Evolutionary conservation across 192 early-diverging fungal species (phyloP), one percentile per base, ranked within the genome.

Genomic region (Entomortierella parvispora): DNA sequence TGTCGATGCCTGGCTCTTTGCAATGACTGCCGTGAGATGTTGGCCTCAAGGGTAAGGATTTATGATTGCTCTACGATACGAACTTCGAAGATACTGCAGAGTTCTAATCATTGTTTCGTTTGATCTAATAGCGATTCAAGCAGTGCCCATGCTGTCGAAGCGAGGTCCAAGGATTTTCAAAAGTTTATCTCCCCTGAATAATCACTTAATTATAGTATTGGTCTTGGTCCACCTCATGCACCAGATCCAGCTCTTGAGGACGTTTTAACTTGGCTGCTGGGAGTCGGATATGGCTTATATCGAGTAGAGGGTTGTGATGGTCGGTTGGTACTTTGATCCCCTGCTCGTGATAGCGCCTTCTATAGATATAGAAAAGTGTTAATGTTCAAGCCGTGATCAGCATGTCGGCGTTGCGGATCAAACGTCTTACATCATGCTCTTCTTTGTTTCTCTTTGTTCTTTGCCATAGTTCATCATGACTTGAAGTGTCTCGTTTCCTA

Each of bases 141-240:
- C 74, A 77, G 23, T 77, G 74, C 25, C 74, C 74, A 43, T 77
- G 74, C 43, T 77, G 74, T 58, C 58, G 74, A 37, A 62, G 63
- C 43, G 74, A 77, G 46, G 74, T 77, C 29, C 74, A 77, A 64
- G 74, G 74, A 17, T 77, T 64, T 51, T 77, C 74, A 50, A 77
- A 77, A 55, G 34, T 77, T 18, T 77, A 52, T 46, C 47, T 77
- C 23, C 74, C 74, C 40, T 77, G 66, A 68, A 26, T 37, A 51
- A 53, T 23, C 22, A 11, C 18, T 1, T 8, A 28, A 3, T 52
- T 23, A 28, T 0, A 2, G 18, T 15, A 52, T 3, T 12, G 3
- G n/a, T 6, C 12, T 11, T 12, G 50, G 3, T 23, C 2, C n/a
- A n/a, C n/a, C n/a, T n/a, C n/a, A n/a, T n/a, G n/a, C n/a, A n/a